These are phyloP conservation scores for Fusarium piperis DNA, from an alignment of 2,329 filamentous ascomycete genomes.

Conservation along the genomic window DNA sequence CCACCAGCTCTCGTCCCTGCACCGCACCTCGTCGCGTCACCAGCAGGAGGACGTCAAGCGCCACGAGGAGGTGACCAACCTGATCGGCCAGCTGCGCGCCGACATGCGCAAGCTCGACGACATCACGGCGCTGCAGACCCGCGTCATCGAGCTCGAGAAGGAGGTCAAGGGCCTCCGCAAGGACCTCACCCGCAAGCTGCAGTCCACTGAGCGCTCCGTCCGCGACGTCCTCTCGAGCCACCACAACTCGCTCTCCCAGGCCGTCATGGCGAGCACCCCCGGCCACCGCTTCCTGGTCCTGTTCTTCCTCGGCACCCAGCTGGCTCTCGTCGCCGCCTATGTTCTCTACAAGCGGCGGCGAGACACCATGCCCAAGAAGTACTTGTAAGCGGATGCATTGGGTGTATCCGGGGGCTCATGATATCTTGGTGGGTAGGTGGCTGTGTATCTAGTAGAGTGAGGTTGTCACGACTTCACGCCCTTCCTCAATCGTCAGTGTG, in stretches of 20 bases:
- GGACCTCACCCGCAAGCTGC: conserved; percentile 57
- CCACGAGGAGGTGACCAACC: conserved; percentile 62
- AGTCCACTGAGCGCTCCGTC: conserved; percentile 62
- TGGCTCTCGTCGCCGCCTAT: conserved; percentile 75
- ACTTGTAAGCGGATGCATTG: conserved; percentile 63
- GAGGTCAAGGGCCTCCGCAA: conserved; percentile 68
- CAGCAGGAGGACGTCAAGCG: conserved; percentile 63
- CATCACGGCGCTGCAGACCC: conserved; percentile 54
- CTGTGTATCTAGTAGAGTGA: conserved; percentile 25
- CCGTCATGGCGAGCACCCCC: conserved; percentile 59
- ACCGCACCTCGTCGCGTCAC: conserved; percentile 63
- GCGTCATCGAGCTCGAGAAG: conserved; percentile 63
- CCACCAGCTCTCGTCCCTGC: conserved; percentile 73
- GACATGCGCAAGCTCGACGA: conserved; percentile 58
- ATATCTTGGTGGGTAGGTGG: not conserved
- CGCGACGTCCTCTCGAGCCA: conserved; percentile 63
- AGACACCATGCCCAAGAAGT: conserved; percentile 87
- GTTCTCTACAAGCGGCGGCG: conserved; percentile 83
- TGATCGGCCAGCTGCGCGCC: conserved; percentile 58
- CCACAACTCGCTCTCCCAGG: conserved; percentile 58
- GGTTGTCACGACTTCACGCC: conserved; percentile 15
- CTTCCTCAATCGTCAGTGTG: conserved; percentile 11
- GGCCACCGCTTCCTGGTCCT: conserved; percentile 68
- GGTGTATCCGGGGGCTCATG: not conserved
- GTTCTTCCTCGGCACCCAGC: conserved; percentile 78